Evolutionary conservation across 768 basidiomycete species (phyloP).

Genomic region (Termitomyces titanicus): DNA sequence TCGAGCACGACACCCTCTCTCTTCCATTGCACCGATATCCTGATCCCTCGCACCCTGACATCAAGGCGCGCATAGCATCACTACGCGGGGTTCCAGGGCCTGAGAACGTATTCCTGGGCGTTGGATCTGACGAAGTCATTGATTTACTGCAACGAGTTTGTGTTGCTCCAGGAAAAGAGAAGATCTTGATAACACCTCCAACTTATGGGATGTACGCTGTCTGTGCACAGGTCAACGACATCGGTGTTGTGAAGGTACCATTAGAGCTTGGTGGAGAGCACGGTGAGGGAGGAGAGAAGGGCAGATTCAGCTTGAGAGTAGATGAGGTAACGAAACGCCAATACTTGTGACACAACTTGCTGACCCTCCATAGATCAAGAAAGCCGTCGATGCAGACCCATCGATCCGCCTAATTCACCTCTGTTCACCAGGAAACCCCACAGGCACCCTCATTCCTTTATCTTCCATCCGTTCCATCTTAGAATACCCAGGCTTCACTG

Average conservation of each 20-base stretch:
- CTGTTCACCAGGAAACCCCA: constrained; percentile 97
- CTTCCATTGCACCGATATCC: constrained; percentile 88
- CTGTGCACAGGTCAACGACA: constrained; percentile 93
- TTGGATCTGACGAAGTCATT: constrained; percentile 95
- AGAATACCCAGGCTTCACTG: constrained; percentile 80
- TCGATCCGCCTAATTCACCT: constrained; percentile 90
- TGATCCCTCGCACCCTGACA: constrained; percentile 77
- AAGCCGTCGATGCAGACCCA: constrained; percentile 62
- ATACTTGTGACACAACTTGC: background rate
- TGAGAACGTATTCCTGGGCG: constrained; percentile 86
- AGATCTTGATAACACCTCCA: constrained; percentile 86
- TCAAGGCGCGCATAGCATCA: constrained; percentile 73
- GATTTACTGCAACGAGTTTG: constrained; percentile 91
- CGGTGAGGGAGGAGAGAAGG: constrained; percentile 72
- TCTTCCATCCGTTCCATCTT: constrained; percentile 63
- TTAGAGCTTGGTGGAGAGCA: constrained; percentile 53
- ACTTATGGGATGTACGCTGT: constrained; percentile 99
- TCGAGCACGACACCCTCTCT: constrained; percentile 36
- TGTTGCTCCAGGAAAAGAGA: constrained; percentile 75
- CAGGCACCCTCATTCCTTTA: constrained; percentile 82
- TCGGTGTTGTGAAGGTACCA: constrained; percentile 74
- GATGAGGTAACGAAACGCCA: constrained; percentile 54
- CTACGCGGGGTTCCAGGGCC: constrained; percentile 63
- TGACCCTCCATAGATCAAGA: constrained; percentile 55
- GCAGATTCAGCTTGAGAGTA: constrained; percentile 71